Evolutionary conservation across 179 eudicot species (phyloP).

Genomic region (Silene coronaria): DNA sequence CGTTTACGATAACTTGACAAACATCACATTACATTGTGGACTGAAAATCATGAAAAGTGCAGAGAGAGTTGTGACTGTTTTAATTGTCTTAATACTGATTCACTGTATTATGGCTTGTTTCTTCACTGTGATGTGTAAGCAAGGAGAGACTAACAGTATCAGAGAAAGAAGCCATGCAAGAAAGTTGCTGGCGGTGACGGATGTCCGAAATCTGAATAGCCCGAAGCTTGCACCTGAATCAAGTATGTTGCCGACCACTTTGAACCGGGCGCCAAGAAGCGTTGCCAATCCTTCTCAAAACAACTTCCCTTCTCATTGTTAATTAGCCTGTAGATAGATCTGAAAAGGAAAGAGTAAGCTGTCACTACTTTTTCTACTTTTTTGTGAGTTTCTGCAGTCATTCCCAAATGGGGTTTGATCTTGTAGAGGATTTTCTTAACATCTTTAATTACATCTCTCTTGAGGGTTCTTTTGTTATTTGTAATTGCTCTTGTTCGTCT

Average conservation of each 20-base stretch:
- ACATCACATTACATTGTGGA: slow-evolving; percentile 12
- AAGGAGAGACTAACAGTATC: slow-evolving; percentile 5
- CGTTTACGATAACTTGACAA: slow-evolving; percentile 10
- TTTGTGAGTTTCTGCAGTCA: slow-evolving; percentile 26
- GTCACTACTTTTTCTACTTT: background rate
- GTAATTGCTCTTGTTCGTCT: background rate
- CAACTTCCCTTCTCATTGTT: slow-evolving; percentile 33
- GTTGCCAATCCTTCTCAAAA: slow-evolving; percentile 54
- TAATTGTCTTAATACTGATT: slow-evolving; percentile 28
- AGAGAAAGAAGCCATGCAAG: slow-evolving; percentile 34
- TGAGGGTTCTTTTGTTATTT: background rate
- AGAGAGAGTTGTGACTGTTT: slow-evolving; percentile 22
- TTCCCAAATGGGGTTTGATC: slow-evolving; percentile 4
- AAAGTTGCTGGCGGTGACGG: slow-evolving; percentile 33
- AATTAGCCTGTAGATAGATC: slow-evolving; percentile 8
- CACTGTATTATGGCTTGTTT: slow-evolving; percentile 20
- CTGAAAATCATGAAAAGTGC: slow-evolving; percentile 26
- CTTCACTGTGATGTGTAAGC: slow-evolving; percentile 11
- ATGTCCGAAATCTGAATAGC: slow-evolving; percentile 24
- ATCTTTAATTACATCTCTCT: background rate
- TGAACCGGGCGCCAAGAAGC: slow-evolving; percentile 33
- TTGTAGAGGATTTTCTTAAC: slow-evolving; percentile 14
- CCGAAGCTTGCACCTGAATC: slow-evolving; percentile 17
- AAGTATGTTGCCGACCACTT: slow-evolving; percentile 32
- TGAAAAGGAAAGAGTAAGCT: slow-evolving; percentile 18